phyloP scores from a whole-genome alignment of 495 filamentous ascomycete species.

The Penicillium soppii region DNA sequence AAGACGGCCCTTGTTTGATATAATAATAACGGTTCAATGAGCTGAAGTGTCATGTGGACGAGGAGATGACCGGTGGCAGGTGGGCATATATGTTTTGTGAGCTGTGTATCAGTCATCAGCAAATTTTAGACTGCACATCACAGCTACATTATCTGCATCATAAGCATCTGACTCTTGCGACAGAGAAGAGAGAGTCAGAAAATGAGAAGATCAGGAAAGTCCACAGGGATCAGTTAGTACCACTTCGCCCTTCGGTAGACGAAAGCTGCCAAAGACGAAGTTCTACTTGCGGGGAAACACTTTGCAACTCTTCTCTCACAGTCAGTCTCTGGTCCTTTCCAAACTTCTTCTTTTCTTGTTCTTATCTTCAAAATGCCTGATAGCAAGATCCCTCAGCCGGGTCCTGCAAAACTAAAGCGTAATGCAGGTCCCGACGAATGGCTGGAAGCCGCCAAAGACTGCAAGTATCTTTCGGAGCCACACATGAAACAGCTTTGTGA shows the following conservation, averaged over 20 bases:
- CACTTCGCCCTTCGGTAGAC: conserved; percentile 5
- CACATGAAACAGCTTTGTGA: conserved; percentile 99
- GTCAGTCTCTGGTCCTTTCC: not conserved
- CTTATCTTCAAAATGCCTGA: conserved; percentile 38
- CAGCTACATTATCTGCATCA: too few species aligned
- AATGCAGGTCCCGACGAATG: conserved; percentile 92
- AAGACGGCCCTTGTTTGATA: too few species aligned
- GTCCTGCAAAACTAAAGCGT: conserved; percentile 77
- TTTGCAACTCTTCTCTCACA: not conserved
- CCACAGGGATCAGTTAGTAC: too few species aligned
- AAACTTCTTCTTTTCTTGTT: not conserved
- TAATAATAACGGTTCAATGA: too few species aligned
- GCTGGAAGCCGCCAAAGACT: conserved; percentile 92
- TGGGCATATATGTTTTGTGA: not conserved
- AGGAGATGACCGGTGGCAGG: not conserved
- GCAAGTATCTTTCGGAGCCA: conserved; percentile 90
- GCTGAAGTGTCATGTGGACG: not conserved
- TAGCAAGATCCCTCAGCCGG: conserved; percentile 78
- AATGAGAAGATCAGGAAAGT: too few species aligned
- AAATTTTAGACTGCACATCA: not conserved
- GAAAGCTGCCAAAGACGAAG: conserved; percentile 13
- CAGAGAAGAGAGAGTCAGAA: too few species aligned
- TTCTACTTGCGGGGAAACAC: conserved; percentile 15
- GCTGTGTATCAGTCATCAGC: not conserved
- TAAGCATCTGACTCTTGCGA: too few species aligned